Evolutionary conservation across 73 alveolate genomes (phyloP), one percentile per base, ranked within the genome.

Genomic region (Symbiodinium pilosum): DNA sequence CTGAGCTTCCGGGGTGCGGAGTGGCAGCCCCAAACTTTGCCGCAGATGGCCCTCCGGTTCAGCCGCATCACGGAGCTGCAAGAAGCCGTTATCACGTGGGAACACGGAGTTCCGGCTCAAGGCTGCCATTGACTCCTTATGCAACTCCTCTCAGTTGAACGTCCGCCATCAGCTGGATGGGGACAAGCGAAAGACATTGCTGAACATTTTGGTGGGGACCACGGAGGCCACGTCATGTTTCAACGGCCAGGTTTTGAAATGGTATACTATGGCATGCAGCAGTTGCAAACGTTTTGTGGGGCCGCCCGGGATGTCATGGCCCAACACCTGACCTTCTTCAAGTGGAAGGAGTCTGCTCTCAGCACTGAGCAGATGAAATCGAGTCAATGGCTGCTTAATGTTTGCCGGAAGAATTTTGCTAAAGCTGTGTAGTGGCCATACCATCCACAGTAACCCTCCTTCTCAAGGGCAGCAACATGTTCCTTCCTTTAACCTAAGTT

Each of bases 31-130:
- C 94, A 83, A 9, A 14, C 83, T 4, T 54, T 86, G 41, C 64
- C 52, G 38, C 94, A 86, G 38, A 51, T 86, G 56, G 83, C 84
- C 0, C 42, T 86, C 24, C 84, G 94, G 20, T 86, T 86, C 40
- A n/a, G 84, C 11, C 40, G 9, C 2, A 36, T 86, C 56, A 86
- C 52, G 44, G 94, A 86, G 30, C 28, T 71, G 43, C 84, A 32
- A n/a, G 32, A 38, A 43, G 20, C 41, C 12, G 41, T 40, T 38
- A 9, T n/a, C n/a, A n/a, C n/a, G n/a, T n/a, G 94, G 94, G 39
- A 86, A 54, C 84, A 86, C 94, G 1, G 94, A 86, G 59, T 7
- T 18, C 84, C 43, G 94, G 42, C 59, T 86, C 24, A 47, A 86
- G 32, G 41, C 52, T 28, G 94, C 69, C n/a, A 21, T 86, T 84